These are phyloP conservation scores for Eugenia klotzschiana DNA, from an alignment of 441 rosid species.

Conservation along the genomic window DNA sequence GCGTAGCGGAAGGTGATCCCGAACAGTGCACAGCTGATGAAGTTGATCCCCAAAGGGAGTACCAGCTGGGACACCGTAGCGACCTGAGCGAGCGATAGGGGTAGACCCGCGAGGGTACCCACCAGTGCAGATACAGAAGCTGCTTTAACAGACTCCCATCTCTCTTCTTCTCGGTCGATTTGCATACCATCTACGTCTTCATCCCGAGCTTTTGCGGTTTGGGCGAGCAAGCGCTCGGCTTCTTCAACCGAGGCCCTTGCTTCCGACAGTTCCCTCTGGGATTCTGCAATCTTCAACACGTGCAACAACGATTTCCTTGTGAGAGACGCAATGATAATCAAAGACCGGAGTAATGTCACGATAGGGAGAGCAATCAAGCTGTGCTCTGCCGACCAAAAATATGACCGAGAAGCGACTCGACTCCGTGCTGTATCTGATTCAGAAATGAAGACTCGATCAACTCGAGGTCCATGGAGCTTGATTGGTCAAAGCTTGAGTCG, in stretches of 20 bases:
- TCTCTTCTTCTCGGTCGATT: slow-evolving; percentile 42
- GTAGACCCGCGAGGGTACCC: slow-evolving; percentile 59
- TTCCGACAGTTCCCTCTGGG: slow-evolving; percentile 60
- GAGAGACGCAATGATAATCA: not conserved
- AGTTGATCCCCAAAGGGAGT: slow-evolving; percentile 45
- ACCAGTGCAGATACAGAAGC: slow-evolving; percentile 57
- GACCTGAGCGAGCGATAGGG: slow-evolving; percentile 46
- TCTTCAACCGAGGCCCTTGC: slow-evolving; percentile 68
- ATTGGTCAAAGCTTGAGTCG: not conserved
- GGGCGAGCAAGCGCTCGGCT: slow-evolving; percentile 46
- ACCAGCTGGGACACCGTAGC: slow-evolving; percentile 28
- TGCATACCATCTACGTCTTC: slow-evolving; percentile 4
- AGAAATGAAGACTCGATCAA: not conserved
- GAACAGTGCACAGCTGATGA: slow-evolving; percentile 71
- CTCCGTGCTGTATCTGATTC: not conserved
- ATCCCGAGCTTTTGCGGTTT: not conserved
- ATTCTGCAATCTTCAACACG: slow-evolving; percentile 56
- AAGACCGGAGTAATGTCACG: not conserved
- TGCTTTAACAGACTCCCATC: slow-evolving; percentile 64
- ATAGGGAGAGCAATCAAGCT: not conserved
- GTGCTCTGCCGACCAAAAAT: not conserved
- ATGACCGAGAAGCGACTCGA: not conserved
- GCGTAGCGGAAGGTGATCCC: slow-evolving; percentile 78
- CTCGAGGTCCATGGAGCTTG: not conserved
- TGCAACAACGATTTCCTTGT: not conserved